Percentiles rank a stretch among this genome's conserved stretches.
These are phyloP conservation scores for Rhazya stricta DNA, from an alignment of 257 asterid genomes.

Conservation along the genomic window DNA sequence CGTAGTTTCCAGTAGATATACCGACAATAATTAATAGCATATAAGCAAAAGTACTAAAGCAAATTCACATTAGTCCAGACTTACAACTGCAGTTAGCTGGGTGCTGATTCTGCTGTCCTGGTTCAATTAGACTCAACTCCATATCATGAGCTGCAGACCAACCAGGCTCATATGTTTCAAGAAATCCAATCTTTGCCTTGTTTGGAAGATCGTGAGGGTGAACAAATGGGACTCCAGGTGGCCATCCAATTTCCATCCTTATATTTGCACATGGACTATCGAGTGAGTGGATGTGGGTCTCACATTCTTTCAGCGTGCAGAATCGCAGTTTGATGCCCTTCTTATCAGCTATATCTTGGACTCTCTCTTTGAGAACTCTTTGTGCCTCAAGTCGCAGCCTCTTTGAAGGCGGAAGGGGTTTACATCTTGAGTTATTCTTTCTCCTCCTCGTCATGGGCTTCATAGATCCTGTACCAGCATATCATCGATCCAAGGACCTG, in stretches of 20 bases:
- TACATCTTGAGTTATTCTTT: conserved; percentile 57
- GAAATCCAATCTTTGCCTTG: conserved; percentile 97
- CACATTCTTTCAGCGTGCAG: conserved; percentile 93
- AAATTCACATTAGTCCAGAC: conserved; percentile 17
- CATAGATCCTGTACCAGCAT: conserved; percentile 92
- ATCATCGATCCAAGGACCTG: conserved; percentile 84
- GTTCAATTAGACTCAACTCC: conserved; percentile 51
- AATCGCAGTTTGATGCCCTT: conserved; percentile 94
- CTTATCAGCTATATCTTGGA: conserved; percentile 94
- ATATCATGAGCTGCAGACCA: conserved; percentile 86
- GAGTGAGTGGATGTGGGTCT: conserved; percentile 67
- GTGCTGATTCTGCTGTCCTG: conserved; percentile 33
- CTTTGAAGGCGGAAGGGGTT: conserved; percentile 95
- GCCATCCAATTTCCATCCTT: conserved; percentile 98
- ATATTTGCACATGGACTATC: conserved; percentile 84
- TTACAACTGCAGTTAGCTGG: conserved; percentile 34
- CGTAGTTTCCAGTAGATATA: neutral
- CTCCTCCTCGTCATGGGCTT: conserved; percentile 57
- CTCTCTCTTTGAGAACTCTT: conserved; percentile 93
- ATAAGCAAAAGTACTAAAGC: conserved; percentile 4
- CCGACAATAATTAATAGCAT: neutral
- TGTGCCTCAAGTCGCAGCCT: conserved; percentile 95
- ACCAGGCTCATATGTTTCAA: conserved; percentile 95
- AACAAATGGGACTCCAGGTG: conserved; percentile 91
- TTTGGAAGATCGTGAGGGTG: conserved; percentile 99